Base-by-base conservation (phyloP, 495 filamentous ascomycete species). In the Penicillium maclennaniae region DNA sequence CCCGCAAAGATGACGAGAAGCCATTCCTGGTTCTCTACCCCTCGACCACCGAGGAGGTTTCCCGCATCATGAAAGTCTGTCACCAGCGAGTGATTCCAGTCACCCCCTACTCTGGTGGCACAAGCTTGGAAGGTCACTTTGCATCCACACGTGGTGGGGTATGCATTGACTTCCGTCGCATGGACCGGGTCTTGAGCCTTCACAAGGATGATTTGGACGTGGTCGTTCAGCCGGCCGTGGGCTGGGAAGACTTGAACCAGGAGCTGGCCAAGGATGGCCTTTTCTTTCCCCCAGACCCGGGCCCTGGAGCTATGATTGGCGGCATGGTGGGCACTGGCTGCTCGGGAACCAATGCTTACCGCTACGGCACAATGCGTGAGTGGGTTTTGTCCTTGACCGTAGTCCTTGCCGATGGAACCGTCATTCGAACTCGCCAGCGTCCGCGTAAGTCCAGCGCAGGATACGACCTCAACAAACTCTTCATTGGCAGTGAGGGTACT, bases 241-340 rank as follows among this genome's bases (percentile, higher is more conserved):
- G 83, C 19, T 87, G 83, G 83, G 79, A 87, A 54, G 68, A 73
- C 1, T 58, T 87, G 39, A 86, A 87, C 53, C 80, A 82, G 51
- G 71, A 77, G 46, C 69, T 87, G 25, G 72, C 71, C 7, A 67
- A 79, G 40, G 59, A 79, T 31, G 80, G 79, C 7, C 71, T 87
- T 0, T 85, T 87, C 65, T 87, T 87, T 67, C 83, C 83, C 2
- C 83, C 83, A 8, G 83, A 86, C 53, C 83, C 83, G 0, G 83
- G 83, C 6, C 83, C 83, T 15, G 83, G 83, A 6, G 83, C 83
- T 9, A 83, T 81, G 78, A 86, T 87, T 45, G 83, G 83, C 17
- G 83, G 83, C 12, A 87, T 87, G 83, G 79, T 87, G 7, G 81
- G 82, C 0, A 86, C 82, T 0, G 83, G 83, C 21, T 86, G 83